These are phyloP conservation scores for Silene uniflora DNA, from an alignment of 148 eudicot species.

Conservation along the genomic window DNA sequence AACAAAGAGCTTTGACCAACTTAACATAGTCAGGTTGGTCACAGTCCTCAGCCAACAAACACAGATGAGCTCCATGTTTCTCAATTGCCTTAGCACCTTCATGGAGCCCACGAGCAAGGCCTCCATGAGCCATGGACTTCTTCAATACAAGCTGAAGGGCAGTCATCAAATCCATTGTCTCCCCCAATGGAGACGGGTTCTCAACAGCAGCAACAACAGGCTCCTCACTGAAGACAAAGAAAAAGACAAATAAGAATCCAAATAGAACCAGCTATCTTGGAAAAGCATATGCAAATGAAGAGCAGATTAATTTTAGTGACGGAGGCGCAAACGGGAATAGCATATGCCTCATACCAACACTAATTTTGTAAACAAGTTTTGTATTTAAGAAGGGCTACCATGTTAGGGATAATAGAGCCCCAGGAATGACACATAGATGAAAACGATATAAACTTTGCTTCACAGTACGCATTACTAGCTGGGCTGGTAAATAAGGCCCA, in stretches of 20 bases:
- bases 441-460: too few relatives aligned
- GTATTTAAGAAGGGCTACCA: too few relatives aligned
- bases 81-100: conserved; percentile 39
- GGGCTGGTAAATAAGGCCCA: neutral
- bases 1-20: conserved; percentile 35
- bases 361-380: too few relatives aligned
- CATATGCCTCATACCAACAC: neutral
- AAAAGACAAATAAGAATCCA: neutral
- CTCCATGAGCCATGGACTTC: conserved; percentile 37
- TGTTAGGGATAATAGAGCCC: neutral
- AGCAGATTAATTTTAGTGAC: neutral
- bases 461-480: too few relatives aligned
- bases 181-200: conserved; percentile 25
- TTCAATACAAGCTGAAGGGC: conserved; percentile 35
- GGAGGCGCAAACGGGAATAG: neutral
- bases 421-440: neutral
- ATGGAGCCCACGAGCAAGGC: conserved; percentile 37
- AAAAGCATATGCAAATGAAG: neutral
- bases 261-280: neutral
- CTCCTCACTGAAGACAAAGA: conserved; percentile 25
- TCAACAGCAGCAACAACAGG: conserved; percentile 21
- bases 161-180: conserved; percentile 38
- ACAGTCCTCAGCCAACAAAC: conserved; percentile 42
- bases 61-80: conserved; percentile 43
- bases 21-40: conserved; percentile 38